phyloP scores from a whole-genome alignment of 257 asterid genomes.

The Jaltomata sinuosa region DNA sequence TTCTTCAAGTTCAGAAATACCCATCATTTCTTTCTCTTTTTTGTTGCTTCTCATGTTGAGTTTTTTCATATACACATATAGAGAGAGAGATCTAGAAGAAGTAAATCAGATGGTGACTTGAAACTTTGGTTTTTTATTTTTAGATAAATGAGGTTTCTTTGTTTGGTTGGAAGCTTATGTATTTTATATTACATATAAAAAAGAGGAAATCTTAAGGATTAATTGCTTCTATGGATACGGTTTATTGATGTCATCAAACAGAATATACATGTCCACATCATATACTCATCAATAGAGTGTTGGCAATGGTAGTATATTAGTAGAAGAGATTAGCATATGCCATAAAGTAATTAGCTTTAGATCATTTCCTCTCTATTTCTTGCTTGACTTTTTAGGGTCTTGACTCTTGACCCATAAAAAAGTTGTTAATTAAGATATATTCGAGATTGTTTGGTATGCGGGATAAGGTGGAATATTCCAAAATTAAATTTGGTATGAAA shows the following conservation, averaged over 20 bases:
- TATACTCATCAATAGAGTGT: background rate
- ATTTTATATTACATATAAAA: background rate
- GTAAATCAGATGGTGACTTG: background rate
- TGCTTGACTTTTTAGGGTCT: background rate
- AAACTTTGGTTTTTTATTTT: background rate
- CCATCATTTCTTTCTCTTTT: background rate
- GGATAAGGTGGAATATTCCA: no score
- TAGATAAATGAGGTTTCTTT: background rate
- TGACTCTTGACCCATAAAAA: background rate
- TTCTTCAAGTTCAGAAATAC: slow-evolving; percentile 9
- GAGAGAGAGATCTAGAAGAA: background rate
- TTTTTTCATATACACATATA: background rate
- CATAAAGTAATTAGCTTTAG: background rate
- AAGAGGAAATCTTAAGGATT: background rate
- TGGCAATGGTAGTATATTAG: background rate
- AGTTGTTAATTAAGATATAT: no score
- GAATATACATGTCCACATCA: background rate
- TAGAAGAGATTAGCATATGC: background rate
- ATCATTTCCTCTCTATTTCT: background rate
- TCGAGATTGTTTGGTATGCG: no score
- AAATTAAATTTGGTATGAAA: no score
- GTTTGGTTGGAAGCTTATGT: background rate
- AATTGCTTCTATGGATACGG: background rate
- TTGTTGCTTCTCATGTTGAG: background rate
- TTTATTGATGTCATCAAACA: background rate